These are phyloP conservation scores for Plasmodium reichenowi DNA, from an alignment of 169 alveolate species.

Conservation along the genomic window DNA sequence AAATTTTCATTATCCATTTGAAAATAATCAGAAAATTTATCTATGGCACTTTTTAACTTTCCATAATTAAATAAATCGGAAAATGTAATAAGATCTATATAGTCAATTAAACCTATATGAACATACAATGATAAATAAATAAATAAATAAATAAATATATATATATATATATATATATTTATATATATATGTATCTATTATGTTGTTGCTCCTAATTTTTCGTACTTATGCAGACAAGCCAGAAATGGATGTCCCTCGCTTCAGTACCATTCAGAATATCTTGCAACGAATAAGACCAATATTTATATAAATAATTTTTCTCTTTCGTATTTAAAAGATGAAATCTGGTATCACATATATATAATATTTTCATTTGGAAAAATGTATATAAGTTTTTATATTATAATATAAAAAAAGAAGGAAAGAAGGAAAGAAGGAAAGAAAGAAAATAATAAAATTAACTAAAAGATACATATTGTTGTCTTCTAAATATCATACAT, in stretches of 20 bases:
- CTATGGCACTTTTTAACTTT: constrained; percentile 54
- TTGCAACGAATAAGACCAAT: constrained; percentile 66
- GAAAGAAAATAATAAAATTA: neutral
- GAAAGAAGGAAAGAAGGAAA: neutral
- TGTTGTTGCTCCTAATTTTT: neutral
- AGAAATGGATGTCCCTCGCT: constrained; percentile 28
- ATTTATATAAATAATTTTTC: constrained; percentile 57
- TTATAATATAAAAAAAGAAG: neutral
- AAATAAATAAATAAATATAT: neutral
- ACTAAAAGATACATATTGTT: neutral
- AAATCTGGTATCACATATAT: constrained; percentile 69
- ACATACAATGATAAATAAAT: neutral
- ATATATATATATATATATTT: neutral
- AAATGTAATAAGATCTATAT: constrained; percentile 51
- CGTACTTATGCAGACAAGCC: constrained; percentile 77
- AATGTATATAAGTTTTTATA: neutral
- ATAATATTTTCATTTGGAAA: constrained; percentile 56
- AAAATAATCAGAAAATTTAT: constrained; percentile 50
- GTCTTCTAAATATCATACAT: neutral
- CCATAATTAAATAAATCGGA: constrained; percentile 58
- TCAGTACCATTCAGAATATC: constrained; percentile 56
- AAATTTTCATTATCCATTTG: constrained; percentile 18
- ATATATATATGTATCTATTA: neutral
- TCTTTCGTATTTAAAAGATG: constrained; percentile 42
- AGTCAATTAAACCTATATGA: constrained; percentile 58